Percentiles rank a stretch among this genome's conserved stretches.
These are phyloP conservation scores for Helichrysum umbraculigerum DNA, from an alignment of 129 eudicot genomes.

Conservation along the genomic window DNA sequence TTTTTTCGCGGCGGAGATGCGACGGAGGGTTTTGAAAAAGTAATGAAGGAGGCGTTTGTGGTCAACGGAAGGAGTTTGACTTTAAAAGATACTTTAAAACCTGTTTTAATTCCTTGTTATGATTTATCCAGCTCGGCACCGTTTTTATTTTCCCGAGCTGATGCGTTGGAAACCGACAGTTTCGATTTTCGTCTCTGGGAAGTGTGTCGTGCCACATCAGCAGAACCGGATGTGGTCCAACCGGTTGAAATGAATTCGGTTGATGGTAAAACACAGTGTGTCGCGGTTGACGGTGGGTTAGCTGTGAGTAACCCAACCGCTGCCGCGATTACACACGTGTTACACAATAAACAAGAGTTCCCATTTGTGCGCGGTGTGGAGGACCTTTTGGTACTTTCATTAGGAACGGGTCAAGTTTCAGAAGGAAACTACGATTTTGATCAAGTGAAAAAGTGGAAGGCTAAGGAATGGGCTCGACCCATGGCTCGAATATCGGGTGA, in stretches of 20 bases:
- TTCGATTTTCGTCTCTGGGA: constrained; percentile 41
- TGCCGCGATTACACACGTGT: constrained; percentile 85
- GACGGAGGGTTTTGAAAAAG: constrained; percentile 17
- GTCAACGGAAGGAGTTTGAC: constrained; percentile 34
- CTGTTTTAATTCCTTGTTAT: constrained; percentile 64
- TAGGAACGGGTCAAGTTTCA: constrained; percentile 61
- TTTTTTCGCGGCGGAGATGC: constrained; percentile 10
- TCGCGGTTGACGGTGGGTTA: constrained; percentile 31
- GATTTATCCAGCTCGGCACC: constrained; percentile 48
- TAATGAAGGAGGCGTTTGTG: constrained; percentile 32
- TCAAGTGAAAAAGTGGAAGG: constrained; percentile 65
- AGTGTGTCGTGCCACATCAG: constrained; percentile 40
- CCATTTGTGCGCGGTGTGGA: constrained; percentile 89
- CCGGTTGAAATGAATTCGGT: constrained; percentile 30
- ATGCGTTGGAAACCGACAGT: constrained; percentile 36
- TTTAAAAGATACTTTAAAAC: constrained; percentile 37
- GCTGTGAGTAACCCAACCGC: constrained; percentile 43
- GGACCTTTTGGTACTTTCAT: constrained; percentile 87
- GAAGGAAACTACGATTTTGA: constrained; percentile 60
- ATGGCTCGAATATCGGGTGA: constrained; percentile 73
- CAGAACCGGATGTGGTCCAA: constrained; percentile 24
- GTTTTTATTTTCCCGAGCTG: constrained; percentile 40
- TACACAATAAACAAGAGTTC: constrained; percentile 88
- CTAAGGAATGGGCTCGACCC: constrained; percentile 84
- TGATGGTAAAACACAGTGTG: constrained; percentile 30